Evolutionary conservation across 768 basidiomycete species (phyloP).

Genomic region (Russula lepida): DNA sequence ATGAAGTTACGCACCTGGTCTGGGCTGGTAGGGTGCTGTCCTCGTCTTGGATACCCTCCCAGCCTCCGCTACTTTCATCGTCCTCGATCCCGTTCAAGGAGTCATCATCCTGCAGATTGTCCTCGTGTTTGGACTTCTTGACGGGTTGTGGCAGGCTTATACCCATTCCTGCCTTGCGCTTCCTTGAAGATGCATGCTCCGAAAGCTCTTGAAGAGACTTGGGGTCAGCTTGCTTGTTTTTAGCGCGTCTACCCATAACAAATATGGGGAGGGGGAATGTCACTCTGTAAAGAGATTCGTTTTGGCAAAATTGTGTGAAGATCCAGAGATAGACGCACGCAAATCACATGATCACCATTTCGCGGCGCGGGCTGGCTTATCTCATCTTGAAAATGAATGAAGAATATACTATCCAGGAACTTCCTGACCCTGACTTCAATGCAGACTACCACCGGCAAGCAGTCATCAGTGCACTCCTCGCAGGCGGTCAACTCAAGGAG

Average conservation of each 20-base stretch:
- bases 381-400: no score
- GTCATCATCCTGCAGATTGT: constrained; percentile 20
- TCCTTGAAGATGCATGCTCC: constrained; percentile 40
- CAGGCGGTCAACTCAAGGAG: no score
- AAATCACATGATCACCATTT: background rate
- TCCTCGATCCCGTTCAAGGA: constrained; percentile 28
- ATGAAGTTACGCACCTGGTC: constrained; percentile 29
- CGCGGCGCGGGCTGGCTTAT: no score
- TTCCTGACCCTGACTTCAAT: no score
- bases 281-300: background rate
- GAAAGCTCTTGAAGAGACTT: constrained; percentile 41
- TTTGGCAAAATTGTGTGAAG: no score
- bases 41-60: constrained; percentile 55
- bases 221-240: constrained; percentile 75
- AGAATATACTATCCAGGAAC: no score
- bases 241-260: constrained; percentile 77
- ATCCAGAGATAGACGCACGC: no score
- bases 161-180: constrained; percentile 55
- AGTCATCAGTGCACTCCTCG: no score
- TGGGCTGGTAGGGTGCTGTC: constrained; percentile 36
- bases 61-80: constrained; percentile 36
- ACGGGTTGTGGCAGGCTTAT: constrained; percentile 26
- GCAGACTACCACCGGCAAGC: no score
- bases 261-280: background rate
- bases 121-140: constrained; percentile 29